Evolutionary conservation across 2,329 filamentous ascomycete species (phyloP), one percentile per base, ranked within the genome.

Genomic region (Passalora sequoiae): DNA sequence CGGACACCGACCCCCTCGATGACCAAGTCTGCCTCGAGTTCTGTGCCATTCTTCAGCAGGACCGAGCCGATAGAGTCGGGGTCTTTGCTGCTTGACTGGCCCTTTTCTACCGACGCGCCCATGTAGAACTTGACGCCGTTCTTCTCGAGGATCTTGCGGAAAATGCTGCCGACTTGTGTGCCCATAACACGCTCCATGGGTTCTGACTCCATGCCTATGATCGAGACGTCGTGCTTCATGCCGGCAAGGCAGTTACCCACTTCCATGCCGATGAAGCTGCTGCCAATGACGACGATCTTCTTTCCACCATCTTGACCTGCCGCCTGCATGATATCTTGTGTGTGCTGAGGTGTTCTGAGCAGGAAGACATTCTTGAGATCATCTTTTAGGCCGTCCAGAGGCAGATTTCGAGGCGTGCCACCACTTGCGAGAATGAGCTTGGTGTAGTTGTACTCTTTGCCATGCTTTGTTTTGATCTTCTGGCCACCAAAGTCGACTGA

Each of bases 211-310:
- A 89, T 91, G 27, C 92, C 92, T 16, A 98, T 73, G 29, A 97
- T 80, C 6, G 84, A 84, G 12, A 98, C 89, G 6, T 82, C 70
- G 64, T 98, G 94, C 58, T 84, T 84, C 57, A 84, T 84, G 32
- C 77, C 69, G 0, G 84, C 82, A 0, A 94, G 70, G 40, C 72
- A 83, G 51, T 89, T 92, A 49, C 86, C 91, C n/a, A 94, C 79
- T 67, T 98, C 92, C 86, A 98, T 94, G 29, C 92, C 92, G 60
- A 98, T 98, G 67, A 98, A 98, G 1, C 88, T 94, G 46, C 85
- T 91, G 29, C 92, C 92, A 41, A 98, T 75, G 10, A 98, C 75
- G 35, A 95, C 88, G 54, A 98, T 81, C 66, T 95, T 96, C 75
- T 95, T 96, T 46, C 80, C 81, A 61, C 86, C 84, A 31, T 86